phyloP scores from a whole-genome alignment of 2,329 filamentous ascomycete genomes.

The Colletotrichum aenigma region DNA sequence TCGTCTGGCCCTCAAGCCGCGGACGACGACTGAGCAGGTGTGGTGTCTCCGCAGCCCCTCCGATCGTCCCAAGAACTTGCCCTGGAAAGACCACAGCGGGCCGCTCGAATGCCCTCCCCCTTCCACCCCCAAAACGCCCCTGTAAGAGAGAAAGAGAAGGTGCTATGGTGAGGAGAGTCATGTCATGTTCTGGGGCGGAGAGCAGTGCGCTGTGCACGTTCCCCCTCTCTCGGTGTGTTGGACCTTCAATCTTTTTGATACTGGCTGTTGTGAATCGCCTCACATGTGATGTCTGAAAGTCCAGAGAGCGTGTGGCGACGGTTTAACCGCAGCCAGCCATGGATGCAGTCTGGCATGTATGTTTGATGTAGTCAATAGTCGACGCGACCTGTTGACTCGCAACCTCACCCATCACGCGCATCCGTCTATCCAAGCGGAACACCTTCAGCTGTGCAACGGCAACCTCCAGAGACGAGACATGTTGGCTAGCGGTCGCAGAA shows the following conservation, averaged over 20 bases:
- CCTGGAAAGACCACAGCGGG: not conserved
- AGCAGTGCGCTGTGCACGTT: not conserved
- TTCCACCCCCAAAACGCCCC: not conserved
- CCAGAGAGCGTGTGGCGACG: not conserved
- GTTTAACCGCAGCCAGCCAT: not conserved
- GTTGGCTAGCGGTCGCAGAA: not conserved
- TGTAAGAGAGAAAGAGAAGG: not conserved
- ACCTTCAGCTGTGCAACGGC: not conserved
- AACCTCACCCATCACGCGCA: not conserved
- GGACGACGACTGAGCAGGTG: not conserved
- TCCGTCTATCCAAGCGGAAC: not conserved
- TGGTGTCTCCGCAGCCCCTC: constrained; percentile 38
- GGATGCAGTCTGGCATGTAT: not conserved
- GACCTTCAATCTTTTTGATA: not conserved
- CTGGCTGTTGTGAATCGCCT: not conserved
- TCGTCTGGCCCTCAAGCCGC: not conserved
- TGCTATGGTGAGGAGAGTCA: not conserved
- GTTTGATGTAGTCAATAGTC: not conserved
- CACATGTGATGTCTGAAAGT: not conserved
- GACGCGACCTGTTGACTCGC: not conserved
- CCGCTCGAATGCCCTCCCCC: not conserved
- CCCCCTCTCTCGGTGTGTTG: not conserved
- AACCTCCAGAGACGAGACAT: not conserved
- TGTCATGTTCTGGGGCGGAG: not conserved
- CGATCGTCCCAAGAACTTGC: constrained; percentile 49